Base-by-base conservation (phyloP, 192 early-diverging fungal genomes). In the Podila clonocystis region DNA sequence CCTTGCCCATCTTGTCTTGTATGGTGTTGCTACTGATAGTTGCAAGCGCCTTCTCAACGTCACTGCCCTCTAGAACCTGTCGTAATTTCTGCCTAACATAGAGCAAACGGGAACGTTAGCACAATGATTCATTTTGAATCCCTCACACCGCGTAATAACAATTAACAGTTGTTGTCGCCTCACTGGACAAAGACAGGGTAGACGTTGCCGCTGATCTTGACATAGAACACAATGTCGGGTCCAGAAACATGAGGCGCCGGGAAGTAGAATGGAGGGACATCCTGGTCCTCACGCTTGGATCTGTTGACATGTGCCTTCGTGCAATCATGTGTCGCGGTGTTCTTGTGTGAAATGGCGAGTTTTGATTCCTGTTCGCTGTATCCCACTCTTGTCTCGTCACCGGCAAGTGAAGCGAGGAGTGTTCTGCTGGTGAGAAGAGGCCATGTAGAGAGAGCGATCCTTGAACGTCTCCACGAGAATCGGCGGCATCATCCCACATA, bases 61-160 rank as follows among this genome's bases (percentile, higher is more conserved):
- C 62, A 45, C 62, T 63, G 62, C n/a, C 62, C 62, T 63, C 62
- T 22, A 63, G 62, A 63, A 41, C 62, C n/a, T 63, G 62, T 63
- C 20, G 62, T 19, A 31, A 31, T 31, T 31, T 31, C n/a, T n/a
- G n/a, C n/a, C n/a, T n/a, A n/a, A n/a, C n/a, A n/a, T n/a, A n/a
- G n/a, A n/a, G n/a, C n/a, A n/a, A n/a, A n/a, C n/a, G n/a, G n/a
- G n/a, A n/a, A n/a, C n/a, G n/a, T n/a, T n/a, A n/a, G n/a, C n/a
- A n/a, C n/a, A n/a, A n/a, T n/a, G n/a, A n/a, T n/a, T n/a, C n/a
- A n/a, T n/a, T n/a, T n/a, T n/a, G n/a, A n/a, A n/a, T n/a, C n/a
- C n/a, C n/a, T n/a, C n/a, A n/a, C n/a, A n/a, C n/a, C n/a, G n/a
- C n/a, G n/a, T n/a, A n/a, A n/a, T n/a, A n/a, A n/a, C n/a, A n/a